Base-by-base conservation (phyloP, 2,329 filamentous ascomycete species). In the Esteya vermicola region DNA sequence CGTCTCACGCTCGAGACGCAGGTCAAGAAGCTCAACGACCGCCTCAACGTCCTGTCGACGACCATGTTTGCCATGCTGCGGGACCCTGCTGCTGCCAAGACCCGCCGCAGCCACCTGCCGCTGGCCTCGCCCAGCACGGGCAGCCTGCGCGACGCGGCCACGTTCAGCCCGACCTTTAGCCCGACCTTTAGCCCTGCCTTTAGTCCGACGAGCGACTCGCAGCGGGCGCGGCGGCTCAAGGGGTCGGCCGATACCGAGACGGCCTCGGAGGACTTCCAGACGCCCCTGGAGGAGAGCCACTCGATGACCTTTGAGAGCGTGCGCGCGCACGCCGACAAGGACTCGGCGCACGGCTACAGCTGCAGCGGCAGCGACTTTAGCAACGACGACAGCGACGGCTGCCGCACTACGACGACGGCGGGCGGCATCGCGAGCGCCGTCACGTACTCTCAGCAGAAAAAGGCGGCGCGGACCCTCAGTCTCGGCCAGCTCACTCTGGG, bases 401-500 rank as follows among this genome's bases (percentile, higher is more conserved):
- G 10, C 9, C 10, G 26, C 7, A 42, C 37, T 23, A 50, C 42
- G 5, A 18, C 10, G 19, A 18, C 27, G 6, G 20, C 12, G 13
- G 9, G 20, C 4, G 21, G 8, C 23, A 16, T 18, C 38, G 21
- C 25, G 28, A 38, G 19, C 56, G n/a, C 9, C 12, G 10, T 31
- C 14, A 14, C n/a, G 10, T n/a, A 7, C 9, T 7, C 12, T 18
- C 57, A 54, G 34, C 56, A 58, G 38, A 68, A 70, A 45, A 72
- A 62, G 52, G 73, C 76, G 2, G 73, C 72, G 19, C 70, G 72
- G 47, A 79, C 75, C 33, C 64, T 85, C 51, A 82, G 72, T 22
- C 61, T 81, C 10, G 73, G 72, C 44, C 72, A 75, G 51, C 54
- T 78, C 48, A 78, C 73, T 1, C 57, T 46, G 16, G 39, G 47